Evolutionary conservation across 371 early-diverging fungal genomes (phyloP).

Genomic region (Entomophthora muscae): DNA sequence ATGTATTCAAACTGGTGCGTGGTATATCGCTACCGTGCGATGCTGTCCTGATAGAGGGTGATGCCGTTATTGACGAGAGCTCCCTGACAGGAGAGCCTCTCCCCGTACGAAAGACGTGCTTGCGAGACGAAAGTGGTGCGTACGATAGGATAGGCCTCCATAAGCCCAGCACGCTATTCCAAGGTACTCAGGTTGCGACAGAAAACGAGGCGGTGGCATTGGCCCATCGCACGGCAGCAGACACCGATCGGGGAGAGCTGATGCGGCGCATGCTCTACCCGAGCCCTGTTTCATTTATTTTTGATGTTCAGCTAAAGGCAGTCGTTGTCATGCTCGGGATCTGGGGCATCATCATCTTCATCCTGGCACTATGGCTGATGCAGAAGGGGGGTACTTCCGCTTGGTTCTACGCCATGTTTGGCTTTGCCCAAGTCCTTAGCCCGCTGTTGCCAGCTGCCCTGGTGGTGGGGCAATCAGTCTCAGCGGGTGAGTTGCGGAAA

Average conservation of each 20-base stretch:
- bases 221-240: conserved; percentile 52
- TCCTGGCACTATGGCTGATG: conserved; percentile 34
- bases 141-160: conserved; percentile 14
- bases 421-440: conserved; percentile 45
- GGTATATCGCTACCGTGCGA: conserved; percentile 34
- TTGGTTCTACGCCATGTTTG: conserved; percentile 50
- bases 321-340: conserved; percentile 36
- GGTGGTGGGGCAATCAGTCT: conserved; percentile 72
- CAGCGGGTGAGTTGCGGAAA: conserved; percentile 40
- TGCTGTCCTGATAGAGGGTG: conserved; percentile 34
- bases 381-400: conserved; percentile 30
- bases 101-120: conserved; percentile 39
- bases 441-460: conserved; percentile 58
- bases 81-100: conserved; percentile 72
- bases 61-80: conserved; percentile 45
- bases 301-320: conserved; percentile 47
- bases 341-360: conserved; percentile 36
- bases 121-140: conserved; percentile 18
- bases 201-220: conserved; percentile 22
- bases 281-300: conserved; percentile 41
- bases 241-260: conserved; percentile 60
- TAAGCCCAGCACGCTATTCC: conserved; percentile 20
- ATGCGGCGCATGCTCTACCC: conserved; percentile 64
- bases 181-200: conserved; percentile 23
- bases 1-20: conserved; percentile 16